Conservation (phyloP, 495 filamentous ascomycete genomes). For the Oleoguttula mirabilis region DNA sequence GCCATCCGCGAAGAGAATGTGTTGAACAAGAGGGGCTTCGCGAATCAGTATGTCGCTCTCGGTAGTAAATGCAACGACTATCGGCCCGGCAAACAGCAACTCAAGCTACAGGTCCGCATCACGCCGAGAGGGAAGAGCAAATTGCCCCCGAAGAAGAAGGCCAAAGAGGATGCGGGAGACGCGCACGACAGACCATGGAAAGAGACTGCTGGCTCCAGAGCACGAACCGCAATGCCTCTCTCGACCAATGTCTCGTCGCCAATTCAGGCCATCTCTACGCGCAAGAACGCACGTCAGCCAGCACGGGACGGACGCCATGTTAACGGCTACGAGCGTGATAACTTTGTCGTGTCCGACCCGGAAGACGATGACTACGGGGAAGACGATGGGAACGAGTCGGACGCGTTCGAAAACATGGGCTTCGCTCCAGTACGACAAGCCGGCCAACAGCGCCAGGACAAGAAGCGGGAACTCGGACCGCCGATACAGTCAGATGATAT, state of each 20-base stretch:
- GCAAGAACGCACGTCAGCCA: conserved; percentile 31
- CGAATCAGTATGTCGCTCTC: conserved; percentile 45
- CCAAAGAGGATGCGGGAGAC: conserved; percentile 18
- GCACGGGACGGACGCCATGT: conserved; percentile 22
- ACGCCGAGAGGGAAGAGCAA: conserved; percentile 30
- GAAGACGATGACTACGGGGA: conserved; percentile 29
- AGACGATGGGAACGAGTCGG: conserved; percentile 36
- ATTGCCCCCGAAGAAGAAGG: conserved; percentile 17
- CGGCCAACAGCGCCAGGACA: conserved; percentile 17
- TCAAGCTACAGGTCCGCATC: conserved; percentile 48
- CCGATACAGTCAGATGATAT: conserved; percentile 63
- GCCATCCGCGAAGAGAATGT: conserved; percentile 47
- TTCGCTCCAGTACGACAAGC: conserved; percentile 27
- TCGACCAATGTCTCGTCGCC: conserved; percentile 88
- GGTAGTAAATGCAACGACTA: conserved; percentile 44
- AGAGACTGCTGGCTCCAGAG: conserved; percentile 20
- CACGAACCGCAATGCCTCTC: conserved; percentile 34
- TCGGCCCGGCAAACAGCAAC: conserved; percentile 35
- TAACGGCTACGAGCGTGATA: conserved; percentile 39
- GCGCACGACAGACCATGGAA: conserved; percentile 21
- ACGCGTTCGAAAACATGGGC: conserved; percentile 50
- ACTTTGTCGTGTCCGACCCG: conserved; percentile 39
- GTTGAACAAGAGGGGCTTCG: conserved; percentile 49
- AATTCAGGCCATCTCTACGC: conserved; percentile 42
- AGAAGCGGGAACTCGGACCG: conserved; percentile 40